Evolutionary conservation across 106 monocot genomes (phyloP).

Genomic region (Platanthera guangdongensis): DNA sequence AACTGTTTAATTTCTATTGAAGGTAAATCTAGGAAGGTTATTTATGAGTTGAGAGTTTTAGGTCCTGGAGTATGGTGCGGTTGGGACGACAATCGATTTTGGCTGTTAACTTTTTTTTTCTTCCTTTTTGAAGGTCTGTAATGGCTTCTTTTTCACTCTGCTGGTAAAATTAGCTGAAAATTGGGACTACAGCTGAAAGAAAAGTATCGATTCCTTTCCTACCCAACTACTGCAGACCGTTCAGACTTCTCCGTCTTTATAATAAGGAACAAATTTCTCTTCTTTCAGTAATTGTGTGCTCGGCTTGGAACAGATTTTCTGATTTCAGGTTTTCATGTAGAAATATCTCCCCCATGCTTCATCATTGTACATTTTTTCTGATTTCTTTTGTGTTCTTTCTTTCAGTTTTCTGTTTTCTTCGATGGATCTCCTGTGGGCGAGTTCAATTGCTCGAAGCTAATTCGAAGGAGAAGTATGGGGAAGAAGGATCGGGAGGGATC

Average conservation of each 20-base stretch:
- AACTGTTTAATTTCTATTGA: neutral
- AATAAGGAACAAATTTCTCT: neutral
- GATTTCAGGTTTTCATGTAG: conserved; percentile 2
- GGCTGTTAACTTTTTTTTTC: neutral
- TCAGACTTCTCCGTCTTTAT: conserved; percentile 9
- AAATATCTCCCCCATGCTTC: neutral
- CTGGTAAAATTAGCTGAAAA: neutral
- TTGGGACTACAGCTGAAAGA: conserved; percentile 3
- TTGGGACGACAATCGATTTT: neutral
- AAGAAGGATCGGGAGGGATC: conserved; percentile 22
- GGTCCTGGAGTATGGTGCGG: neutral
- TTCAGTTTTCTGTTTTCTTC: conserved; percentile 8
- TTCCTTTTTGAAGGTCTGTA: neutral
- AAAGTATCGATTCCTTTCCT: conserved; percentile 13
- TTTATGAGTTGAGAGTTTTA: neutral
- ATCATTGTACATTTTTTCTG: neutral
- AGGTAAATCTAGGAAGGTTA: neutral
- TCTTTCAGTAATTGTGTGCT: neutral
- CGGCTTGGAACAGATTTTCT: neutral
- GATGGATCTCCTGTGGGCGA: conserved; percentile 9
- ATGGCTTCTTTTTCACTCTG: neutral
- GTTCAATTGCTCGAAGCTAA: neutral
- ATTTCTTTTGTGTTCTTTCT: conserved; percentile 7
- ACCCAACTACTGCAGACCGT: neutral
- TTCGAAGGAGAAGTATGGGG: conserved; percentile 20